A percentile compares a stretch with the other conserved stretches of the same genome.
These are phyloP conservation scores for Cnidoscolus chayamansa DNA, from an alignment of 441 rosid species.

Conservation along the genomic window DNA sequence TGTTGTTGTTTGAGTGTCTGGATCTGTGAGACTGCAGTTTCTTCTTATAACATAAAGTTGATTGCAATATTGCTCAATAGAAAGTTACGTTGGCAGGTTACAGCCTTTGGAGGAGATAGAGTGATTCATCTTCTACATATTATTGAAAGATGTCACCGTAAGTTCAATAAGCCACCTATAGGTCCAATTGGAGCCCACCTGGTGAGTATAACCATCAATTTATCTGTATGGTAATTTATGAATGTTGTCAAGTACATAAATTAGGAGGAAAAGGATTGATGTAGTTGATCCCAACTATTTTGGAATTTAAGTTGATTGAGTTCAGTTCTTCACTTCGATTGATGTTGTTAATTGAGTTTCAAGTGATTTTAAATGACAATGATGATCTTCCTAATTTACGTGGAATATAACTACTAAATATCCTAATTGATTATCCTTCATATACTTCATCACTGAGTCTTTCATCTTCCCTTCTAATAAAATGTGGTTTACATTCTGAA, in stretches of 20 bases:
- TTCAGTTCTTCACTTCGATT: not conserved
- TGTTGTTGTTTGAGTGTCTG: not conserved
- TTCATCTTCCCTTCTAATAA: not conserved
- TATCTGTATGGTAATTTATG: not conserved
- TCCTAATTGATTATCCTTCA: no score
- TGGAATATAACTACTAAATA: no score
- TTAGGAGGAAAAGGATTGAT: slow-evolving; percentile 2
- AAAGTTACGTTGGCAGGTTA: slow-evolving; percentile 53
- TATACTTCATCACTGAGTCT: not conserved
- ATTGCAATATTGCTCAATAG: not conserved
- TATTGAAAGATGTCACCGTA: slow-evolving; percentile 63
- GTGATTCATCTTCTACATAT: slow-evolving; percentile 73
- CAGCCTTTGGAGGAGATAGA: slow-evolving; percentile 94
- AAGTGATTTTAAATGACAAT: no score
- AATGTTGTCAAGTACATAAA: slow-evolving; percentile 1
- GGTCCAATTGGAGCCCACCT: slow-evolving; percentile 98
- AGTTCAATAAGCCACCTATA: slow-evolving; percentile 74
- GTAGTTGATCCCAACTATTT: not conserved
- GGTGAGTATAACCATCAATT: slow-evolving; percentile 43
- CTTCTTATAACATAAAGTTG: slow-evolving; percentile 12
- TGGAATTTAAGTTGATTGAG: not conserved
- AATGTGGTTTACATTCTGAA: not conserved
- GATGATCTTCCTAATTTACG: no score
- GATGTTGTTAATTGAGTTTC: no score
- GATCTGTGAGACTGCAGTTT: not conserved